These are phyloP conservation scores for Phialophora macrospora DNA, from an alignment of 2,329 filamentous ascomycete species.

Conservation along the genomic window DNA sequence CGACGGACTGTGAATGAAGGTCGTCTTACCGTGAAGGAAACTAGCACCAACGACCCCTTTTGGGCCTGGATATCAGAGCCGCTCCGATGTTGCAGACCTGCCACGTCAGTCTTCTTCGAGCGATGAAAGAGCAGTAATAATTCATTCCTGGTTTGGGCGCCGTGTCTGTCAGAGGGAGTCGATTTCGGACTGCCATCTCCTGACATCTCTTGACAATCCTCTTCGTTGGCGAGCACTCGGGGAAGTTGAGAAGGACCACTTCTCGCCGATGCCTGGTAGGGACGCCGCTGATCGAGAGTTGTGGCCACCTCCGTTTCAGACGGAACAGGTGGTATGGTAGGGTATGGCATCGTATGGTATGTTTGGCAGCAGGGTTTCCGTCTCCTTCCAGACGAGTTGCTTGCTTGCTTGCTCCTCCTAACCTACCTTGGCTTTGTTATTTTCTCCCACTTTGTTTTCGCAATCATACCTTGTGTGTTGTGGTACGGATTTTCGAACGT, in stretches of 20 bases:
- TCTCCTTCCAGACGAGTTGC: not conserved
- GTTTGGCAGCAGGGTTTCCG: not conserved
- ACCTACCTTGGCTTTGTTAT: not conserved
- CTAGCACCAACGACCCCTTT: not conserved
- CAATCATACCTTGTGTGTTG: not conserved
- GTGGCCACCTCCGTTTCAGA: too few relatives aligned
- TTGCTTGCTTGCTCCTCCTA: not conserved
- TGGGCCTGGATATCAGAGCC: too few relatives aligned
- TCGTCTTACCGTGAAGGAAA: not conserved
- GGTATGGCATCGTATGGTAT: not conserved
- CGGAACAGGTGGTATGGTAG: too few relatives aligned
- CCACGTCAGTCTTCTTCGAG: not conserved
- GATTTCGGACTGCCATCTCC: not conserved
- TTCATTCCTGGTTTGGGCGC: not conserved
- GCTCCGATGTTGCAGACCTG: not conserved
- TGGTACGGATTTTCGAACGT: conserved; percentile 6
- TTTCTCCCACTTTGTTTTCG: not conserved
- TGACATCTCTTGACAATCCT: not conserved
- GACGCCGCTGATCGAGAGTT: not conserved
- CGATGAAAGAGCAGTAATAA: not conserved
- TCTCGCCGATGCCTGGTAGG: not conserved
- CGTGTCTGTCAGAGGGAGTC: not conserved
- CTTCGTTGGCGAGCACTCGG: not conserved
- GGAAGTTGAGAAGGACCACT: not conserved
- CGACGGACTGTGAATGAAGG: not conserved